A percentile compares a stretch with the other conserved stretches of the same genome.
phyloP scores from a whole-genome alignment of 257 asterid species.

The Coffea eugenioides region DNA sequence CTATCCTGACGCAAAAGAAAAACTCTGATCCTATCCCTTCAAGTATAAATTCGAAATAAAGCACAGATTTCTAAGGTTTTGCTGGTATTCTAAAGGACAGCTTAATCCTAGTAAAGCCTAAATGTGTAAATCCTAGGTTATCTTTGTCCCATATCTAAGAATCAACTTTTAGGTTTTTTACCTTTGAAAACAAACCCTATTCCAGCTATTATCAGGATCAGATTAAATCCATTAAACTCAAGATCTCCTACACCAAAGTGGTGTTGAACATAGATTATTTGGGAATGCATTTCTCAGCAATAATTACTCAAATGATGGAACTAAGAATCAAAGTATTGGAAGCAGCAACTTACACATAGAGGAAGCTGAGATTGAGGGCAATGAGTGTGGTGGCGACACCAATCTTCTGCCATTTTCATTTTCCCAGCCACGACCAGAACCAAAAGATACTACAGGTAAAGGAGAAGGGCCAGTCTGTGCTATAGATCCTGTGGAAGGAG shows the following conservation, averaged over 20 bases:
- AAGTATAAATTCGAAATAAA: no score
- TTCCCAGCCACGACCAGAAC: conserved; percentile 25
- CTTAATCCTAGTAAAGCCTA: background rate
- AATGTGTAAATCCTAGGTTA: background rate
- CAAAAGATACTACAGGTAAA: conserved; percentile 29
- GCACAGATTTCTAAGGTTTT: background rate
- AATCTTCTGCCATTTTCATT: conserved; percentile 24
- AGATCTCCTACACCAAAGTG: background rate
- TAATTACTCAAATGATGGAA: background rate
- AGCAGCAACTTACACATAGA: conserved; percentile 52
- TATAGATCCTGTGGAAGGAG: conserved; percentile 26
- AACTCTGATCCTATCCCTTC: background rate
- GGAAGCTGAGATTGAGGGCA: conserved; percentile 35
- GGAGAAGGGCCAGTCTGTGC: conserved; percentile 43
- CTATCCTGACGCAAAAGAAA: background rate
- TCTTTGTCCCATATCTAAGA: background rate
- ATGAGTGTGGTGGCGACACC: conserved; percentile 42
- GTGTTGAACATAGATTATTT: background rate
- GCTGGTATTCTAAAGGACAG: background rate
- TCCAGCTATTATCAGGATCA: background rate
- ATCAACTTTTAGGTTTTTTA: background rate
- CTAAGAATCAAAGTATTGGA: conserved; percentile 7
- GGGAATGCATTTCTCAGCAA: background rate
- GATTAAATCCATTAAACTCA: background rate
- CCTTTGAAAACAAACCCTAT: background rate